Conservation (phyloP, 306 rosid species). For the Rosa rugosa region DNA sequence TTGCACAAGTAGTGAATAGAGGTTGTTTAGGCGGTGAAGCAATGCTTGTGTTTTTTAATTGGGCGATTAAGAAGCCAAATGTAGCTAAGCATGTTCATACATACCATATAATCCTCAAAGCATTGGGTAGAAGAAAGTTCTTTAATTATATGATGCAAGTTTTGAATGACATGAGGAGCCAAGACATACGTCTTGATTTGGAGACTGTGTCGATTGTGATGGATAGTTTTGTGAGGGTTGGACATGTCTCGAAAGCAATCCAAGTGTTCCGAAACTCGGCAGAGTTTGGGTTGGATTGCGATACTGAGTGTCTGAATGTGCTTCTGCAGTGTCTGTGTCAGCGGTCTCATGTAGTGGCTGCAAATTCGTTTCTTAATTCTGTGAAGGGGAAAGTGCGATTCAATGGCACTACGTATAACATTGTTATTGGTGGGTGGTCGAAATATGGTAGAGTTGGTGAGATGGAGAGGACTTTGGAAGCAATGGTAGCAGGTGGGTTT, state of each 20-base stretch:
- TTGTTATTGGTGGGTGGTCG: conserved; percentile 69
- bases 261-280: conserved; percentile 50
- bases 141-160: conserved; percentile 44
- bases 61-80: conserved; percentile 66
- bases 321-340: conserved; percentile 59
- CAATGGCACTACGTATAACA: conserved; percentile 47
- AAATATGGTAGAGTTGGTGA: conserved; percentile 57
- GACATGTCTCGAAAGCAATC: conserved; percentile 61
- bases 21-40: conserved; percentile 71
- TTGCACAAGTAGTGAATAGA: conserved; percentile 45
- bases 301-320: conserved; percentile 57
- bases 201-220: conserved; percentile 52
- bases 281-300: conserved; percentile 53
- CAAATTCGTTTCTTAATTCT: conserved; percentile 51
- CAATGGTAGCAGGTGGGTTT: conserved; percentile 58
- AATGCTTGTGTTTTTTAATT: conserved; percentile 69
- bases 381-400: conserved; percentile 58
- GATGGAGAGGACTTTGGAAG: conserved; percentile 55
- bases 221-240: conserved; percentile 69
- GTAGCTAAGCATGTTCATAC: conserved; percentile 40
- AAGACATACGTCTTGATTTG: conserved; percentile 44
- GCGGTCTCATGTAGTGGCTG: conserved; percentile 63
- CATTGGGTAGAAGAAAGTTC: conserved; percentile 77
- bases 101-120: conserved; percentile 60
- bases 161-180: conserved; percentile 42